Percentiles rank a stretch among this genome's conserved stretches.
These are phyloP conservation scores for Plectranthus barbatus DNA, from an alignment of 257 asterid genomes.

Conservation along the genomic window DNA sequence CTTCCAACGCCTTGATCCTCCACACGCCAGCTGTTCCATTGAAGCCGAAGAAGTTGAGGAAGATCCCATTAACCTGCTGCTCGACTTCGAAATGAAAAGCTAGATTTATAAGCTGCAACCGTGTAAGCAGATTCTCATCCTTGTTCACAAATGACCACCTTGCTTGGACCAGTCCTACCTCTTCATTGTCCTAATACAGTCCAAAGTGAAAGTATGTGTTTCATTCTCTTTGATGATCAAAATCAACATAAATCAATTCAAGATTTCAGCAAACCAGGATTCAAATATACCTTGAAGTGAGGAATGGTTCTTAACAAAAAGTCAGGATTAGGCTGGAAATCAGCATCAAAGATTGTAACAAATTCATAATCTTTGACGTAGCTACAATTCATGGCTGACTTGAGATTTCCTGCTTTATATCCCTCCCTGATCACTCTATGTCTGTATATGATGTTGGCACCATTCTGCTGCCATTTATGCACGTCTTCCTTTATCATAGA, in stretches of 20 bases:
- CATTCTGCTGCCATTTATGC: slow-evolving; percentile 69
- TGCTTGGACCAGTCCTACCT: slow-evolving; percentile 89
- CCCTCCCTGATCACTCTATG: slow-evolving; percentile 54
- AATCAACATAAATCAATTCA: too few relatives aligned
- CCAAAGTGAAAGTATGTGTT: neutral
- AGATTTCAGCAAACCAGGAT: neutral
- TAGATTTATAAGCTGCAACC: slow-evolving; percentile 70
- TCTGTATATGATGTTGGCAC: slow-evolving; percentile 68
- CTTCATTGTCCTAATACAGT: slow-evolving; percentile 75
- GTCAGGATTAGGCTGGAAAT: slow-evolving; percentile 47
- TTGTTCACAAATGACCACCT: slow-evolving; percentile 94
- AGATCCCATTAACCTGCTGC: slow-evolving; percentile 83
- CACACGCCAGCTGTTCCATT: slow-evolving; percentile 95
- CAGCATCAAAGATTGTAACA: slow-evolving; percentile 54
- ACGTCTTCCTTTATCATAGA: slow-evolving; percentile 71
- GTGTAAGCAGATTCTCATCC: slow-evolving; percentile 75
- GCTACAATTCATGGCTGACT: slow-evolving; percentile 53
- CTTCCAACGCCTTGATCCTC: slow-evolving; percentile 88
- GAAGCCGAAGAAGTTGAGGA: slow-evolving; percentile 77
- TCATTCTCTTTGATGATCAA: too few relatives aligned
- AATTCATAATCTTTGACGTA: slow-evolving; percentile 48
- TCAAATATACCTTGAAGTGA: slow-evolving; percentile 55
- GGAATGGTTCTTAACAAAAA: slow-evolving; percentile 37
- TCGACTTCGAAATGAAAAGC: slow-evolving; percentile 93
- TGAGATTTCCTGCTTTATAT: slow-evolving; percentile 50